Evolutionary conservation across 1,139 yeast species (phyloP), one percentile per base, ranked within the genome.

Genomic region (Wickerhamomyces sp.): DNA sequence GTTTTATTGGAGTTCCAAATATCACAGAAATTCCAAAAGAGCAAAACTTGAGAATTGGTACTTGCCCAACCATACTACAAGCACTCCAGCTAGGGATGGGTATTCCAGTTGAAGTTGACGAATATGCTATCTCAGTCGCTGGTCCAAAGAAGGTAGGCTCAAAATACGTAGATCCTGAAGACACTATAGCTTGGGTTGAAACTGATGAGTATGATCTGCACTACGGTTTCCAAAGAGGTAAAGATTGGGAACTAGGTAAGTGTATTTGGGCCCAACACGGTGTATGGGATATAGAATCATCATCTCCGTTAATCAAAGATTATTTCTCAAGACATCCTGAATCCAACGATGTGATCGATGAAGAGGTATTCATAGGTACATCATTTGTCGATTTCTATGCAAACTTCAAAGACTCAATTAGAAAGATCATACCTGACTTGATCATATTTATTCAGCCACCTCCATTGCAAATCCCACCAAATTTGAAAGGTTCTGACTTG

Each of bases 191-290:
- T 0, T 90, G 97, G 97, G 58, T 86, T 3, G 46, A 54, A 7
- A 51, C 54, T 28, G 64, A 67, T 17, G 67, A 66, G 39, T 61
- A 71, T 37, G 97, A 90, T 56, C 42, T 49, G 5, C 74, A 70
- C 42, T 86, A 86, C 60, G 84, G 84, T 1, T 90, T 95, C 79
- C 55, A 64, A 19, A 73, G 97, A 50, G 69, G 65, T 32, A 52
- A 68, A 0, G 63, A 64, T 1, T 90, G 97, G 97, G 57, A 65
- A 36, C 57, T 81, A 1, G 96, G 94, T 0, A 65, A 66, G 37
- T 90, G 97, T 60, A 71, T 89, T 16, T 90, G 87, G 80, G 84
- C 83, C 12, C 76, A 76, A 41, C 82, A 80, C 47, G 88, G 82
- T 0, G 80, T 90, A 6, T 89, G 96, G 95, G 78, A 77, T 47